Evolutionary conservation across 2,329 filamentous ascomycete species (phyloP), one percentile per base, ranked within the genome.

Genomic region (Ilyonectria mors-panacis): DNA sequence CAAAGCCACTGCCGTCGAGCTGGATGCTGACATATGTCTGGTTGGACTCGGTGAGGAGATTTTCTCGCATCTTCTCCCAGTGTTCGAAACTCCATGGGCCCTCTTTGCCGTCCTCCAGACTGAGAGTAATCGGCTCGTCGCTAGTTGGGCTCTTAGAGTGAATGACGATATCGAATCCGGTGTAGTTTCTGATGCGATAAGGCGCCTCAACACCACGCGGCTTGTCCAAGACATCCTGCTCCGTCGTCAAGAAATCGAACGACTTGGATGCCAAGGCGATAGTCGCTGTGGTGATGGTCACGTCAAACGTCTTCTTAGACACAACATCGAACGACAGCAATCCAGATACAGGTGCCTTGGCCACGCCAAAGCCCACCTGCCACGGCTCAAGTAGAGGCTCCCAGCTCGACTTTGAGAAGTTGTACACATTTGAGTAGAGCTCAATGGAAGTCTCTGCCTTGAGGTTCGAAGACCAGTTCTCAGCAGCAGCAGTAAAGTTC

Each of bases 321-420:
- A 92, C 92, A 2, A 97, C 84, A 63, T 98, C 95, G 19, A 99
- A 86, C 0, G 94, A 93, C 66, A 98, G 83, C 58, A 93, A 86
- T 42, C 95, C 93, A 0, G 92, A 93, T 47, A 89, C 87, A 28
- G 90, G 86, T 65, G 96, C 91, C 74, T 92, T 95, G 1, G 93
- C 91, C 78, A 98, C 89, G 69, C 97, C 94, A 72, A 99, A 90
- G 2, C 94, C 94, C n/a, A 98, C 86, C 72, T 95, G 91, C 96
- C 96, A 99, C 8, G 97, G 97, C 79, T 99, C 96, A 28, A 99
- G 90, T 37, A 99, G 83, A 3, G 96, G 96, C 79, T 99, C 96
- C 96, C 96, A 99, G 4, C 94, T 94, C 0, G 96, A 99, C 80
- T 99, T 99, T 15, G 96, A 96, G 82, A 99, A 99, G 81, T 99